Conservation (phyloP, 2,329 filamentous ascomycete species). For the Monosporascus sp. region DNA sequence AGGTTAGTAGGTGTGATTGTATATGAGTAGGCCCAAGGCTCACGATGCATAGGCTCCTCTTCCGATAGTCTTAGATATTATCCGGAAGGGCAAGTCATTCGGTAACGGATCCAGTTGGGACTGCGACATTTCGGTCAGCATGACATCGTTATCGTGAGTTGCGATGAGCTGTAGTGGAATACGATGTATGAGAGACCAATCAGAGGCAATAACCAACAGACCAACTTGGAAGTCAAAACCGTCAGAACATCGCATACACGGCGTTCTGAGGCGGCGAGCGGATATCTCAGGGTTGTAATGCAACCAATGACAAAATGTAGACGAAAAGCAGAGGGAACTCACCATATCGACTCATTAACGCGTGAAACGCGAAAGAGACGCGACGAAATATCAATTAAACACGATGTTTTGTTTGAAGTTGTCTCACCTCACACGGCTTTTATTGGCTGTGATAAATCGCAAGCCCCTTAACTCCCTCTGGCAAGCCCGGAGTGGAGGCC, state of each 20-base stretch:
- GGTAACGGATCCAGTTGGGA: conserved; percentile 88
- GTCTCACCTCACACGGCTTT: conserved; percentile 2
- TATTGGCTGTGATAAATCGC: background rate
- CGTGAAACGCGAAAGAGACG: background rate
- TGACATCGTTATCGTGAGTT: too few relatives aligned
- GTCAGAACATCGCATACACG: too few relatives aligned
- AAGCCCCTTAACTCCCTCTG: background rate
- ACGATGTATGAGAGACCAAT: background rate
- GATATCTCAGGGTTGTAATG: too few relatives aligned
- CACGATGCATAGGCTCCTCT: conserved; percentile 97
- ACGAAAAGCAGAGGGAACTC: background rate
- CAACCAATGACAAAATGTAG: background rate
- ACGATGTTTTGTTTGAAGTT: conserved; percentile 13
- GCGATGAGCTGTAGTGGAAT: conserved; percentile 1
- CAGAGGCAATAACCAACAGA: too few relatives aligned
- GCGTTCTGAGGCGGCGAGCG: too few relatives aligned
- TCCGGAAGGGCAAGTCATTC: conserved; percentile 78
- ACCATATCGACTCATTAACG: background rate
- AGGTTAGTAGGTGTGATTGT: conserved; percentile 5
- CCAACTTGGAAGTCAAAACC: too few relatives aligned
- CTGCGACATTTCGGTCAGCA: conserved; percentile 47
- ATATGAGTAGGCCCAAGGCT: conserved; percentile 26
- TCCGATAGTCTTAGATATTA: conserved; percentile 94
- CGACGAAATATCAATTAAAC: background rate
- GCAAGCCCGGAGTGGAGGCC: background rate